Evolutionary conservation across 2,329 filamentous ascomycete genomes (phyloP).

Genomic region (Beauveria medogensis): DNA sequence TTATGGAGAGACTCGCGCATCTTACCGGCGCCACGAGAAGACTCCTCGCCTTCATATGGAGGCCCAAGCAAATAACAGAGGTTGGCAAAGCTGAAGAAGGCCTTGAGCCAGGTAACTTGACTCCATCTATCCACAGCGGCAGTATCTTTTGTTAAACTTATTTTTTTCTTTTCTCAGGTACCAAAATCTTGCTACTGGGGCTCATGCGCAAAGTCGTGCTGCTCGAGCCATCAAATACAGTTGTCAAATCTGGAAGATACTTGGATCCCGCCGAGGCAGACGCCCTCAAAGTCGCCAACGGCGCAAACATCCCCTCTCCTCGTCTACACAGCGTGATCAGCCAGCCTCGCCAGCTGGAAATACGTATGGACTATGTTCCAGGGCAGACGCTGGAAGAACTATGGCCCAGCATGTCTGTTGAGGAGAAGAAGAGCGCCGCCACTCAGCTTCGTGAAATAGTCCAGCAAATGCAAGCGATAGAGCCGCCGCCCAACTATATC

Average conservation of each 20-base stretch:
- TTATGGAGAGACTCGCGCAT: too few relatives aligned
- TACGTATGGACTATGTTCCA: slow-evolving; percentile 20
- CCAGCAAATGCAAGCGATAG: slow-evolving; percentile 18
- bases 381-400: slow-evolving; percentile 20
- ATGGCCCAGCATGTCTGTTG: slow-evolving; percentile 18
- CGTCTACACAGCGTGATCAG: slow-evolving; percentile 13
- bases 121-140: background rate
- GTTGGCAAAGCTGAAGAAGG: slow-evolving; percentile 10
- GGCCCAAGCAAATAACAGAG: background rate
- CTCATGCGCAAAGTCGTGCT: slow-evolving; percentile 17
- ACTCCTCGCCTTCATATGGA: background rate
- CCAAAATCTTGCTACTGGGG: slow-evolving; percentile 16
- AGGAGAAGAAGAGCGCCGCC: slow-evolving; percentile 17
- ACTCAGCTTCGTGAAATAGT: slow-evolving; percentile 20
- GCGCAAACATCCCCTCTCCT: slow-evolving; percentile 18
- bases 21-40: too few relatives aligned
- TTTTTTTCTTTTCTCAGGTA: slow-evolving; percentile 10
- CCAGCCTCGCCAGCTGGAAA: slow-evolving; percentile 6
- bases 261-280: slow-evolving; percentile 20
- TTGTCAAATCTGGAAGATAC: slow-evolving; percentile 20
- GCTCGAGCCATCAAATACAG: slow-evolving; percentile 17
- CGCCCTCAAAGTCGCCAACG: slow-evolving; percentile 16
- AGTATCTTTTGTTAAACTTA: background rate
- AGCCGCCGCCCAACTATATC: slow-evolving; percentile 17
- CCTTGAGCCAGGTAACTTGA: slow-evolving; percentile 16